phyloP scores from a whole-genome alignment of 768 basidiomycete genomes.

The Mycena epipterygia region DNA sequence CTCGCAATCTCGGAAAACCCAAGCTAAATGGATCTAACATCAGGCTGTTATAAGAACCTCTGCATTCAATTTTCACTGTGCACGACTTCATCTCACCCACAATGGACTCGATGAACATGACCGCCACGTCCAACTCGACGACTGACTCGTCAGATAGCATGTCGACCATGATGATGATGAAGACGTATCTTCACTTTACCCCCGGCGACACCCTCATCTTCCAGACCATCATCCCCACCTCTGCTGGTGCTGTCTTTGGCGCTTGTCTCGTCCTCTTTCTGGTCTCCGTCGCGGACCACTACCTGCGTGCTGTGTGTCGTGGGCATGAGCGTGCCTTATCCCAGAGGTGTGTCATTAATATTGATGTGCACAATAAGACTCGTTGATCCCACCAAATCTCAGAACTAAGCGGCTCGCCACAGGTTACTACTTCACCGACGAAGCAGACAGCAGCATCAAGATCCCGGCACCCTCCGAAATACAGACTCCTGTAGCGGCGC shows the following conservation, averaged over 20 bases:
- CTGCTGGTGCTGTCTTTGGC: slow-evolving; percentile 78
- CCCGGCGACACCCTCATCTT: slow-evolving; percentile 78
- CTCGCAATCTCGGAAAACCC: neutral
- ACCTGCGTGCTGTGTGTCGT: slow-evolving; percentile 53
- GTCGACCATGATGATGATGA: slow-evolving; percentile 62
- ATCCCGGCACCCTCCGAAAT: neutral
- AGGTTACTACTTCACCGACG: slow-evolving; percentile 11
- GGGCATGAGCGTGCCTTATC: slow-evolving; percentile 8
- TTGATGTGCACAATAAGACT: too few species aligned
- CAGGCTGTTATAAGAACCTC: too few species aligned
- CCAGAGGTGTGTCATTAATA: neutral
- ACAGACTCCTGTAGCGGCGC: neutral
- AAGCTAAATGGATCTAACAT: too few species aligned
- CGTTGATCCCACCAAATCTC: too few species aligned
- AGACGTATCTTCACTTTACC: slow-evolving; percentile 78
- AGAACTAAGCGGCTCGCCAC: slow-evolving; percentile 18
- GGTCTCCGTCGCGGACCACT: slow-evolving; percentile 79
- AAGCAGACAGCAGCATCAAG: neutral
- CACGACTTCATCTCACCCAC: neutral
- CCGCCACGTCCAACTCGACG: slow-evolving; percentile 1
- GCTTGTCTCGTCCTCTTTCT: slow-evolving; percentile 80
- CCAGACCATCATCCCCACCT: slow-evolving; percentile 74
- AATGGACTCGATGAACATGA: slow-evolving; percentile 27
- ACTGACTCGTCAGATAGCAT: slow-evolving; percentile 33
- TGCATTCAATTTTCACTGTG: neutral